Conservation (phyloP, 768 basidiomycete species). For the Pleurotus tuber-regium region DNA sequence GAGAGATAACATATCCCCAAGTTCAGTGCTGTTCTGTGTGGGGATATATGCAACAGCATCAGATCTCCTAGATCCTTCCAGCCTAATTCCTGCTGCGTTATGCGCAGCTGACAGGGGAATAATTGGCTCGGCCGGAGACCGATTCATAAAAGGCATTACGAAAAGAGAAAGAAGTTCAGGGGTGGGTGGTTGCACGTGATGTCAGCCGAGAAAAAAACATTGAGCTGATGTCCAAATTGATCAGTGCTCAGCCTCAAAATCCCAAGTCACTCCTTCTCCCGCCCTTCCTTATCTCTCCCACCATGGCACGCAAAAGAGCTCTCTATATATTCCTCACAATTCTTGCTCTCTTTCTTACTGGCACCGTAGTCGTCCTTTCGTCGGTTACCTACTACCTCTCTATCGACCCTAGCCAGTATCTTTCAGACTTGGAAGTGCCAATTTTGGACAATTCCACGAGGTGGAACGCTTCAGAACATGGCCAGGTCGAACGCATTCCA, state of each 20-base stretch:
- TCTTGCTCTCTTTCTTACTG: constrained; percentile 76
- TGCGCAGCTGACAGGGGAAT: too few relatives aligned
- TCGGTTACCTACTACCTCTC: constrained; percentile 88
- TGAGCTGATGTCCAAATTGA: neutral
- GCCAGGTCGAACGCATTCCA: constrained; percentile 74
- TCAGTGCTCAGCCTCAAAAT: neutral
- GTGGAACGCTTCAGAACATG: constrained; percentile 63
- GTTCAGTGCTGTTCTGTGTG: too few relatives aligned
- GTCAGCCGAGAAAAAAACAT: neutral
- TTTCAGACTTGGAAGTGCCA: constrained; percentile 76
- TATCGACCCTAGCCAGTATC: constrained; percentile 75
- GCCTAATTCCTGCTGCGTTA: too few relatives aligned
- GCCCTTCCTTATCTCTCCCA: constrained; percentile 17
- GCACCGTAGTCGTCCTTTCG: constrained; percentile 89
- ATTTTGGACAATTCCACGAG: constrained; percentile 50
- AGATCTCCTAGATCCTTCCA: too few relatives aligned
- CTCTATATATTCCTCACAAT: constrained; percentile 43
- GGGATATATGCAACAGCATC: too few relatives aligned
- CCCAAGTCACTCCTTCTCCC: constrained; percentile 12
- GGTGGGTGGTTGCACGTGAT: constrained; percentile 3
- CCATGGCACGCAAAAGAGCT: constrained; percentile 45
- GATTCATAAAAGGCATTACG: neutral
- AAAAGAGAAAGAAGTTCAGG: neutral
- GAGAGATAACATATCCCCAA: too few relatives aligned
- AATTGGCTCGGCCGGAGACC: neutral